Evolutionary conservation across 208 protist genomes (phyloP).

Genomic region (Leishmania mexicana): DNA sequence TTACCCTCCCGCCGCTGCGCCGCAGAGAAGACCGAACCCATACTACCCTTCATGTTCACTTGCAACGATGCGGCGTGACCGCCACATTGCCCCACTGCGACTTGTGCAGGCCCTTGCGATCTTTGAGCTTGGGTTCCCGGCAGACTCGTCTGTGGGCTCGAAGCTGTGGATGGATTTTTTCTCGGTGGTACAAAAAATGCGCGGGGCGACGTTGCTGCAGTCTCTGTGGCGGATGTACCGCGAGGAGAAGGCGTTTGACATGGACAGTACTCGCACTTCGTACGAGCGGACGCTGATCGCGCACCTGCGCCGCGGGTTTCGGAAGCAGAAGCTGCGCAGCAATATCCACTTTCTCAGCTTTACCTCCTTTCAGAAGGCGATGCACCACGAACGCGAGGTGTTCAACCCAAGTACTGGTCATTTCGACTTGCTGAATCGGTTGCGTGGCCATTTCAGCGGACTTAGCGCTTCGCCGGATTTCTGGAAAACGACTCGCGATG

Average conservation of each 20-base stretch:
- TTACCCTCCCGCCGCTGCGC: conserved; percentile 35
- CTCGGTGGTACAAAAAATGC: conserved; percentile 64
- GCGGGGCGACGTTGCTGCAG: conserved; percentile 77
- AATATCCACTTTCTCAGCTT: conserved; percentile 48
- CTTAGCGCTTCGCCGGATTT: conserved; percentile 35
- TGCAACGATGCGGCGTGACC: conserved; percentile 13
- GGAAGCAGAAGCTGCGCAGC: conserved; percentile 43
- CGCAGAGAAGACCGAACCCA: conserved; percentile 21
- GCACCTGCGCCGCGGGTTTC: conserved; percentile 57
- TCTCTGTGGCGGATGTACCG: conserved; percentile 85
- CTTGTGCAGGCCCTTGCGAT: conserved; percentile 73
- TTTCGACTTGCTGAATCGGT: conserved; percentile 68
- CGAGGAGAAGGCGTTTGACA: conserved; percentile 58
- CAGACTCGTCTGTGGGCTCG: conserved; percentile 73
- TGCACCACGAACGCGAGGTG: conserved; percentile 47
- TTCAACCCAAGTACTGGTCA: conserved; percentile 74
- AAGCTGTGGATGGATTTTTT: conserved; percentile 85
- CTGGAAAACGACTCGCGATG: conserved; percentile 17
- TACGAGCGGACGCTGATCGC: conserved; percentile 41
- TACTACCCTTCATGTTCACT: conserved; percentile 7
- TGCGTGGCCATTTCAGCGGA: conserved; percentile 50
- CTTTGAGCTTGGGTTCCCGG: conserved; percentile 72
- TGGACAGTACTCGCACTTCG: conserved; percentile 26
- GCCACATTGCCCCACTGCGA: conserved; percentile 61
- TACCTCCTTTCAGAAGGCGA: conserved; percentile 50